Conservation (phyloP, 2,329 filamentous ascomycete species). For the Penicillium sp. region DNA sequence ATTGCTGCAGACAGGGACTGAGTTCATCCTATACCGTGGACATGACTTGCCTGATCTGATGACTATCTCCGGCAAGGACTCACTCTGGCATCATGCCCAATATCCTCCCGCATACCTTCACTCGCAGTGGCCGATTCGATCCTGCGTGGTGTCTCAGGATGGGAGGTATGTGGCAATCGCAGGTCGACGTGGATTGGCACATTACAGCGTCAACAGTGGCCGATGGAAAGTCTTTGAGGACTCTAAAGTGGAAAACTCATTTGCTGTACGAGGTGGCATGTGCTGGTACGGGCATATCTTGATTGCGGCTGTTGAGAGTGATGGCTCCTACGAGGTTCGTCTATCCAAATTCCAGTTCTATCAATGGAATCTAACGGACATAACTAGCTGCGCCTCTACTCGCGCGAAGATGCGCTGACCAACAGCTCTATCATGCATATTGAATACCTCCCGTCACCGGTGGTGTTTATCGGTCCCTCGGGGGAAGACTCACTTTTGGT, state of each 20-base stretch:
- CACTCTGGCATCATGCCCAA: slow-evolving; percentile 92
- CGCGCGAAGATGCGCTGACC: slow-evolving; percentile 80
- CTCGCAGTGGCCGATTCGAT: slow-evolving; percentile 91
- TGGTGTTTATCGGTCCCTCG: slow-evolving; percentile 87
- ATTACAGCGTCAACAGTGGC: slow-evolving; percentile 93
- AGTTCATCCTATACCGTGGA: slow-evolving; percentile 89
- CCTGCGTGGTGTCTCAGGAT: slow-evolving; percentile 85
- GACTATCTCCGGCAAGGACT: slow-evolving; percentile 88
- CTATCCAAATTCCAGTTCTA: background rate
- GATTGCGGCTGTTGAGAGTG: slow-evolving; percentile 88
- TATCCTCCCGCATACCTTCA: slow-evolving; percentile 84
- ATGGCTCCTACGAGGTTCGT: slow-evolving; percentile 73
- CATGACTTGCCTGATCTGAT: slow-evolving; percentile 91
- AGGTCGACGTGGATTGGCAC: slow-evolving; percentile 87
- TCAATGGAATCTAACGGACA: slow-evolving; percentile 25
- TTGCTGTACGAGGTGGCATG: slow-evolving; percentile 93
- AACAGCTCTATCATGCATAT: slow-evolving; percentile 74
- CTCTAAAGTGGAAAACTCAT: slow-evolving; percentile 81
- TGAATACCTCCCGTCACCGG: slow-evolving; percentile 79
- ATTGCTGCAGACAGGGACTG: slow-evolving; percentile 84
- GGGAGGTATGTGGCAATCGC: slow-evolving; percentile 95
- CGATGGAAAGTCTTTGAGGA: slow-evolving; percentile 95
- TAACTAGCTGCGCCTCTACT: slow-evolving; percentile 79
- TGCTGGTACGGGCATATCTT: slow-evolving; percentile 98
- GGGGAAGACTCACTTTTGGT: slow-evolving; percentile 94